Percentiles rank a stretch among this genome's conserved stretches.
Evolutionary conservation across 2,329 filamentous ascomycete species (phyloP).

Genomic region (Aspergillus nomiae): DNA sequence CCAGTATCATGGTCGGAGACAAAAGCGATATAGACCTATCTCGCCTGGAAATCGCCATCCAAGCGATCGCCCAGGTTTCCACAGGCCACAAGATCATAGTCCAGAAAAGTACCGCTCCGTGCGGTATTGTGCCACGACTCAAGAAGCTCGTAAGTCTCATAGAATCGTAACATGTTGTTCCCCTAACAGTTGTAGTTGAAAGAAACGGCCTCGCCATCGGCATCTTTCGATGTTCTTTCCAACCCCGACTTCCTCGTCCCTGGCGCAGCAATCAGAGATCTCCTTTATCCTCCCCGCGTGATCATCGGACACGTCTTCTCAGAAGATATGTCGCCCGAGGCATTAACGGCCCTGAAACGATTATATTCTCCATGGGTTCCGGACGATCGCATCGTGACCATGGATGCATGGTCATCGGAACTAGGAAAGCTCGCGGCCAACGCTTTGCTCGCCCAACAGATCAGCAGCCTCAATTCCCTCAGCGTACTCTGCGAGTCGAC

Average conservation of each 20-base stretch:
- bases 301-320: slow-evolving; percentile 24
- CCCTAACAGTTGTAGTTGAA: slow-evolving; percentile 11
- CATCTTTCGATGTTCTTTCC: slow-evolving; percentile 23
- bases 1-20: not conserved
- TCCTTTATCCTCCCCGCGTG: slow-evolving; percentile 18
- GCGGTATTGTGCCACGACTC: slow-evolving; percentile 18
- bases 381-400: slow-evolving; percentile 22
- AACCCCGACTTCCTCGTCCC: slow-evolving; percentile 23
- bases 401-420: slow-evolving; percentile 24
- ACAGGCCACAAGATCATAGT: slow-evolving; percentile 24
- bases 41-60: slow-evolving; percentile 12
- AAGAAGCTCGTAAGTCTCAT: slow-evolving; percentile 16
- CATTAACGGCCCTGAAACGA: slow-evolving; percentile 16
- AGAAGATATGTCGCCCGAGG: slow-evolving; percentile 15
- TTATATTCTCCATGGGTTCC: slow-evolving; percentile 21
- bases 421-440: slow-evolving; percentile 17
- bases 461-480: slow-evolving; percentile 14
- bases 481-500: slow-evolving; percentile 16
- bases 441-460: slow-evolving; percentile 21
- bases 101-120: slow-evolving; percentile 20
- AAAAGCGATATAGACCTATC: slow-evolving; percentile 7
- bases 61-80: slow-evolving; percentile 19
- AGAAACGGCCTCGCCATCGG: slow-evolving; percentile 16
- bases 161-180: not conserved
- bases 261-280: slow-evolving; percentile 15